Base-by-base conservation (phyloP, 192 early-diverging fungal genomes). In the Coemansia sp. region DNA sequence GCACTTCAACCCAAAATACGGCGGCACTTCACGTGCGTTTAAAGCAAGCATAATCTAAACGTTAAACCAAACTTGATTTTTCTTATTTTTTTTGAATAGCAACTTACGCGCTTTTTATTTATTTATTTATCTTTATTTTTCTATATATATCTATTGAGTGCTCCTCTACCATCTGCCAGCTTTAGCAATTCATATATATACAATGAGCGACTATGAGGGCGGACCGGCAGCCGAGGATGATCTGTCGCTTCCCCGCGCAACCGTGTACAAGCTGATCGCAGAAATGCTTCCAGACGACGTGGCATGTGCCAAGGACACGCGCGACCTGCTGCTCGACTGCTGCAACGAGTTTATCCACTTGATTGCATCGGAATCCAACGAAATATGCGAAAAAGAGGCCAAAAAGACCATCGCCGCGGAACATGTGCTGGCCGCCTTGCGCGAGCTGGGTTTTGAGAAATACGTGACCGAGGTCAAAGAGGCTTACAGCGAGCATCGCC, bases 331-430 rank as follows among this genome's bases (percentile, higher is more conserved):
- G 50, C 88, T 93, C 28, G 97, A 99, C 60, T 99, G 97, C 74
- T 99, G 96, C 77, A 84, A 80, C 74, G 96, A 99, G 76, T 97
- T 98, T 67, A 96, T 98, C 48, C 96, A 98, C 54, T 77, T 98
- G 69, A 85, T 98, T 30, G 91, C 96, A 25, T 92, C 94, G 4
- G 89, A 96, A 75, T 94, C 97, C 11, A 99, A 96, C 75, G 95
- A 97, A 60, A 89, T 92, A 34, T 97, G 95, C 76, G 97, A 99
- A 75, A 95, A 96, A 67, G 96, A 96, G 62, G 80, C 87, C 4
- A 95, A 95, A 71, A 99, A 97, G 85, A 97, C 97, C 8, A 99
- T 99, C 66, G 89, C 94, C 0, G 95, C 94, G 11, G 97, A 99
- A 63, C 97, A 99, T 71, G 93, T 99, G 7, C 82, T 99, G 25